These are phyloP conservation scores for Xerocomellus intermedius DNA, from an alignment of 768 basidiomycete species.

Conservation along the genomic window DNA sequence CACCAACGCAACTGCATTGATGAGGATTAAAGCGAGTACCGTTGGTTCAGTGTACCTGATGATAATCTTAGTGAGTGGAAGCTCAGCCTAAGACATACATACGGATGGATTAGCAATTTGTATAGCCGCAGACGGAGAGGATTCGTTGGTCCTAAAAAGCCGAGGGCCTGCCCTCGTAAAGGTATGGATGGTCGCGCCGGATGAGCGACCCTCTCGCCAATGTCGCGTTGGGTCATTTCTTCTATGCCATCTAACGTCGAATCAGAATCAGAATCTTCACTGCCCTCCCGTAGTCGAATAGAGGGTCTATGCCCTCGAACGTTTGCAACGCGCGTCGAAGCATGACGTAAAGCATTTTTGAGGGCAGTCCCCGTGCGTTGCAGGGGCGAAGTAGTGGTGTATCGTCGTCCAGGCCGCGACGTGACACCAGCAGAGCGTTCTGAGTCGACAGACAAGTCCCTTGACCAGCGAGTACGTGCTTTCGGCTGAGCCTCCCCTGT, in stretches of 20 bases:
- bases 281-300: conserved; percentile 50
- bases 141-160: conserved; percentile 71
- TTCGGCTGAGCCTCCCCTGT: conserved; percentile 45
- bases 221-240: conserved; percentile 34
- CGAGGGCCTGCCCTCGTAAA: conserved; percentile 77
- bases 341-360: conserved; percentile 56
- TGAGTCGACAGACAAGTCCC: conserved; percentile 38
- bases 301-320: conserved; percentile 62
- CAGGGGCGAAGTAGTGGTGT: conserved; percentile 53
- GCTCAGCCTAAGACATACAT: conserved; percentile 33
- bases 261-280: conserved; percentile 33
- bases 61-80: background rate
- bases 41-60: conserved; percentile 81
- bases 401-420: conserved; percentile 41
- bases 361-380: conserved; percentile 60
- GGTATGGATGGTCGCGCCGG: conserved; percentile 45
- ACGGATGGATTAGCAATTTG: conserved; percentile 70
- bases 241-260: conserved; percentile 37
- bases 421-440: conserved; percentile 46
- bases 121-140: conserved; percentile 61
- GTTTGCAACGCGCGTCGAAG: conserved; percentile 81
- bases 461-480: conserved; percentile 25
- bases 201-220: conserved; percentile 32
- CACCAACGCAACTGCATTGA: conserved; percentile 79
- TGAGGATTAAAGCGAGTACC: conserved; percentile 79